Conservation (phyloP, 2,329 filamentous ascomycete genomes). For the Alternaria ventricosa region DNA sequence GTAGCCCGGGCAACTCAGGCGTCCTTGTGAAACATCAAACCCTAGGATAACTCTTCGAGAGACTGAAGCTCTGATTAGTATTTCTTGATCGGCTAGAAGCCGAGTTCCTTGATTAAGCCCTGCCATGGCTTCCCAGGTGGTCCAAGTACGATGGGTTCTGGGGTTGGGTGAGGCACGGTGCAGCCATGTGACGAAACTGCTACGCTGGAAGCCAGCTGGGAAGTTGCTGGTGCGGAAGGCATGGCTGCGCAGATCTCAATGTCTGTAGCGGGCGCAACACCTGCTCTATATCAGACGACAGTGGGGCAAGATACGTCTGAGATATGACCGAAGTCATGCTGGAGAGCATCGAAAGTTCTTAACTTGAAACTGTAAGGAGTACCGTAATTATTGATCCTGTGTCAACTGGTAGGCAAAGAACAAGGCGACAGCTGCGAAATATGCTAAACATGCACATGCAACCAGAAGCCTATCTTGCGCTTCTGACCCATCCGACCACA, state of each 20-base stretch:
- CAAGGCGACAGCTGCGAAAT: neutral
- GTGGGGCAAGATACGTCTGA: neutral
- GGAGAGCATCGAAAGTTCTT: neutral
- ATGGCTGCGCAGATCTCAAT: neutral
- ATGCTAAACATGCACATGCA: neutral
- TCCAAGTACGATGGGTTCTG: neutral
- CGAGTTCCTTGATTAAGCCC: neutral
- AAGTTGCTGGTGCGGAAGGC: neutral
- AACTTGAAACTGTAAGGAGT: neutral
- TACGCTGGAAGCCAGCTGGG: neutral
- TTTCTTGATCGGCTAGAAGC: neutral
- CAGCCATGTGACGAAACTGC: neutral
- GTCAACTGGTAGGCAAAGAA: neutral
- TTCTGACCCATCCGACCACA: slow-evolving; percentile 81
- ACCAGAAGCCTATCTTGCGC: slow-evolving; percentile 29
- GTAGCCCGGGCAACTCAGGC: neutral
- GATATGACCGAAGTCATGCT: neutral
- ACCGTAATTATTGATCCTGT: neutral
- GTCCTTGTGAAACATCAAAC: neutral
- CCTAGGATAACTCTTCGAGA: neutral
- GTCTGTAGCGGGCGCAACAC: neutral
- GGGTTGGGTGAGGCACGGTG: neutral
- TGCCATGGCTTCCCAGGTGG: neutral
- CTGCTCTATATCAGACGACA: neutral
- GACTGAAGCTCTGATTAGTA: neutral